Conservation (phyloP, 2,329 filamentous ascomycete genomes). For the Aureobasidium sp. region DNA sequence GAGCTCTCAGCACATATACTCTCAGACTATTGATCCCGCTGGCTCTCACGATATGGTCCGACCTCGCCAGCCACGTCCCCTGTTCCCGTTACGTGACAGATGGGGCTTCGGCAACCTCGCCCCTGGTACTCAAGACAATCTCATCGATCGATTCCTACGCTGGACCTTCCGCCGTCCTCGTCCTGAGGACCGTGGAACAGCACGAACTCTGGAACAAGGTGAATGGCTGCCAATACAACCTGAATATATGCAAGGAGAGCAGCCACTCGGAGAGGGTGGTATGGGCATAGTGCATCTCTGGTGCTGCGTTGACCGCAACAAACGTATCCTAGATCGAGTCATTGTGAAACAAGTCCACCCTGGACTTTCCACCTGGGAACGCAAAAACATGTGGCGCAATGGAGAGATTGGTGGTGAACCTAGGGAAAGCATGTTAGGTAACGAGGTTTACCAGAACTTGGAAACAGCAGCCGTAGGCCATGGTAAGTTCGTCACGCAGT, state of each 20-base stretch:
- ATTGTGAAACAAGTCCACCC: conserved; percentile 2
- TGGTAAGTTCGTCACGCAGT: not conserved
- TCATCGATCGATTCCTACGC: not conserved
- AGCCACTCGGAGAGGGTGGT: not conserved
- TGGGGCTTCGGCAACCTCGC: not conserved
- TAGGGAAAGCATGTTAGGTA: not conserved
- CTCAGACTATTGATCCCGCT: not conserved
- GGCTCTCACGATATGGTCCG: not conserved
- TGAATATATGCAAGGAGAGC: not conserved
- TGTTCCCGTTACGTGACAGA: not conserved
- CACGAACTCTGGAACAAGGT: not conserved
- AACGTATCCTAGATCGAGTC: not conserved
- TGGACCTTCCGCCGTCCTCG: not conserved
- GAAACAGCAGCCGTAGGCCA: not conserved
- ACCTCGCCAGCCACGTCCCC: not conserved
- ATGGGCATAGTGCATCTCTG: conserved; percentile 3
- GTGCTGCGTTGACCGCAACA: not conserved
- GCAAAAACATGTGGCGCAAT: not conserved
- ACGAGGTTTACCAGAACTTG: not conserved
- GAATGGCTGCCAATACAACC: conserved; percentile 5
- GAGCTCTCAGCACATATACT: not conserved
- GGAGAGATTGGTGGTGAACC: conserved; percentile 6
- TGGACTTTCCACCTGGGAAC: not conserved
- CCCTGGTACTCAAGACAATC: not conserved
- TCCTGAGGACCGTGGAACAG: not conserved